Conservation (phyloP, 2,329 filamentous ascomycete species). For the Diaporthe longicolla region DNA sequence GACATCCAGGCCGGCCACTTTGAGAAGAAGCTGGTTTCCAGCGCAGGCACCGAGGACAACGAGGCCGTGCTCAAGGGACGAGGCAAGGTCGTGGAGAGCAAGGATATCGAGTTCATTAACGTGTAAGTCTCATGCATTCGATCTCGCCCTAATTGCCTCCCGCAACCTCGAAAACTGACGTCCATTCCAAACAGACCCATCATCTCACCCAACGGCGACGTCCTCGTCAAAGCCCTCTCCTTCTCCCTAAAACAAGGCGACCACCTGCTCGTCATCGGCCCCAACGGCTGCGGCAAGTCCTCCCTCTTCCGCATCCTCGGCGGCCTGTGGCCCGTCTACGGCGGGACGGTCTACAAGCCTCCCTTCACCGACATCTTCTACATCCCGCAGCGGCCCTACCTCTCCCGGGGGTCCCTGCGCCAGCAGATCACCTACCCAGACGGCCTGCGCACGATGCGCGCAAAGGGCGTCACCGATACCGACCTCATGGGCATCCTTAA, state of each 20-base stretch:
- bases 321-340: conserved; percentile 97
- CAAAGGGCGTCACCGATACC: conserved; percentile 84
- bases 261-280: conserved; percentile 93
- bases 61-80: conserved; percentile 86
- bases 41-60: conserved; percentile 85
- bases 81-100: conserved; percentile 85
- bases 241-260: conserved; percentile 90
- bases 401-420: conserved; percentile 90
- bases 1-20: conserved; percentile 92
- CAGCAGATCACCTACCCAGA: conserved; percentile 99
- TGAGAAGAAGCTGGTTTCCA: conserved; percentile 96
- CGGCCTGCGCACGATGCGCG: conserved; percentile 86
- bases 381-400: conserved; percentile 94
- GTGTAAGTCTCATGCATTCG: conserved; percentile 67
- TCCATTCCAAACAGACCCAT: conserved; percentile 73
- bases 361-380: conserved; percentile 96
- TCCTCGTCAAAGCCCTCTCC: conserved; percentile 86
- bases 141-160: too few relatives aligned
- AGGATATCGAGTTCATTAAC: conserved; percentile 86
- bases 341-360: conserved; percentile 92
- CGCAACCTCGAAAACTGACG: conserved; percentile 6
- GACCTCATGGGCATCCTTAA: conserved; percentile 84
- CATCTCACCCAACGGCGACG: conserved; percentile 95
- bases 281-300: conserved; percentile 97
- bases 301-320: conserved; percentile 96